phyloP scores from a whole-genome alignment of 2,329 filamentous ascomycete species.

The Cercospora sesami region DNA sequence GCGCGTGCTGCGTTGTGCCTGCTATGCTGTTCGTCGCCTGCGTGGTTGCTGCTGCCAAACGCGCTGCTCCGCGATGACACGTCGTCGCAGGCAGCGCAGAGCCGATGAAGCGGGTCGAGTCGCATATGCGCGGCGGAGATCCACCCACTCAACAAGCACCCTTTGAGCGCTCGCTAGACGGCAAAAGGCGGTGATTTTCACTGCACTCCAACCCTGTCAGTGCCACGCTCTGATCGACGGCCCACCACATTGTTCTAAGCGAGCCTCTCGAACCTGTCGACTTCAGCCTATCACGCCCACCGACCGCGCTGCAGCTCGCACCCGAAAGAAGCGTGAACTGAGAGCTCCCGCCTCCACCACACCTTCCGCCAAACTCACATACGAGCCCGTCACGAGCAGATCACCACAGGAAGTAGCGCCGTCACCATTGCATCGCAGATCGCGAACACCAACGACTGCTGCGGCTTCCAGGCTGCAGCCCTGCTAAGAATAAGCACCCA shows the following conservation, averaged over 20 bases:
- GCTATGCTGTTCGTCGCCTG: not conserved
- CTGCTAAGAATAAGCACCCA: not conserved
- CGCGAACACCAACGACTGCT: not conserved
- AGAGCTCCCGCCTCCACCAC: not conserved
- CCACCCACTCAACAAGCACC: not conserved
- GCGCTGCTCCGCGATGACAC: not conserved
- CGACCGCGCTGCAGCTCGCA: not conserved
- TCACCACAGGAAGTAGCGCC: not conserved
- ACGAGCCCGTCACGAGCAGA: not conserved
- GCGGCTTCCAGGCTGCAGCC: not conserved
- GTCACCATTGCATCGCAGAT: not conserved
- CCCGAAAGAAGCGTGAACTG: not conserved
- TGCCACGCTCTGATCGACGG: constrained; percentile 7
- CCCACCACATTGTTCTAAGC: constrained; percentile 2
- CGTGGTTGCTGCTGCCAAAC: not conserved
- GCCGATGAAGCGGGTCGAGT: not conserved
- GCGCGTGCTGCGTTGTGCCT: not conserved
- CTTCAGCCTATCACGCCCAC: constrained; percentile 1
- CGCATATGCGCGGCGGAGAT: not conserved
- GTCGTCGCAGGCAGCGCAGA: not conserved
- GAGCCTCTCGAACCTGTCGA: not conserved
- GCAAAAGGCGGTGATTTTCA: constrained; percentile 1
- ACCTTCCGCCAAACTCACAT: not conserved
- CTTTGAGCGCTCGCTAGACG: not conserved
- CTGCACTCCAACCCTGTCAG: not conserved